Evolutionary conservation across 768 basidiomycete species (phyloP).

Genomic region (Pleurotus citrinopileatus): DNA sequence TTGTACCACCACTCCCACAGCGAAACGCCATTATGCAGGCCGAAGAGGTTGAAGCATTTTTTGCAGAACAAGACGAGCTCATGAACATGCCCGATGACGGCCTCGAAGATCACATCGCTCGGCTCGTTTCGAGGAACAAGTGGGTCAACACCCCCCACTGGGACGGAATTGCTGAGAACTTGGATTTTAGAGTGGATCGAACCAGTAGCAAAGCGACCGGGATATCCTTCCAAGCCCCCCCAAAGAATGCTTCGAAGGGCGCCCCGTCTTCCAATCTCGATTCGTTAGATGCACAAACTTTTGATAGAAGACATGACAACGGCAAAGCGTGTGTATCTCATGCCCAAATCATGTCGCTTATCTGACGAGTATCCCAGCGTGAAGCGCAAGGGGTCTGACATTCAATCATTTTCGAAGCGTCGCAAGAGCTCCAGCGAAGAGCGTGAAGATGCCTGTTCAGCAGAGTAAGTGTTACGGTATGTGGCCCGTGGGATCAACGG

Average conservation of each 20-base stretch:
- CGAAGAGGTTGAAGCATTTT: conserved; percentile 44
- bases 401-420: neutral
- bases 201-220: too few relatives aligned
- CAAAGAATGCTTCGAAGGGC: too few relatives aligned
- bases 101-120: conserved; percentile 41
- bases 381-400: conserved; percentile 7
- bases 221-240: too few relatives aligned
- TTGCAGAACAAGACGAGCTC: conserved; percentile 49
- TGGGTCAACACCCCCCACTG: neutral
- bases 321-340: neutral
- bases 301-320: neutral
- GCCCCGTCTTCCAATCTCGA: too few relatives aligned
- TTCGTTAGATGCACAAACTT: too few relatives aligned
- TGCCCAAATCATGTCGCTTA: neutral
- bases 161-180: neutral
- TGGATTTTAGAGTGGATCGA: neutral
- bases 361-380: neutral
- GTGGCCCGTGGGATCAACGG: neutral
- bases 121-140: conserved; percentile 19
- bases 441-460: neutral
- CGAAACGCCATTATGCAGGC: conserved; percentile 12
- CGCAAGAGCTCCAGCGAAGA: neutral
- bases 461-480: too few relatives aligned
- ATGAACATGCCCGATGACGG: conserved; percentile 56
- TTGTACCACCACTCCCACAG: neutral